phyloP scores from a whole-genome alignment of 140 eudicot genomes.

The Ambrosia hybrid region DNA sequence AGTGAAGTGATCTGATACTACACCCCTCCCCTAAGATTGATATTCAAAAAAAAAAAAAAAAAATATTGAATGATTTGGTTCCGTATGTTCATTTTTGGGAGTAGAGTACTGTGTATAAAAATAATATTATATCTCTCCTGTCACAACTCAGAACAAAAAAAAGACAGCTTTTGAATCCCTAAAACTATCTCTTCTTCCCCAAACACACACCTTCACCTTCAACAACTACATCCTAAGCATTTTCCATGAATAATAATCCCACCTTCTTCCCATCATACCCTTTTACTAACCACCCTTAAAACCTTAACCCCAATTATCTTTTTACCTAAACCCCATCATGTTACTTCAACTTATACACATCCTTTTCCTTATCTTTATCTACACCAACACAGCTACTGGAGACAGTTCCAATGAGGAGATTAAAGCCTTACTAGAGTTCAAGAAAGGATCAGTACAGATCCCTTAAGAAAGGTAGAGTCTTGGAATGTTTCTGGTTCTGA shows the following conservation, averaged over 20 bases:
- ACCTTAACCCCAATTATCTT: background rate
- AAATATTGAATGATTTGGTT: constrained; percentile 32
- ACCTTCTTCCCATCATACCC: background rate
- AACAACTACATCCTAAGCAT: too few relatives aligned
- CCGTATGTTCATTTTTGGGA: constrained; percentile 39
- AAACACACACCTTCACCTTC: background rate
- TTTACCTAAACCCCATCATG: background rate
- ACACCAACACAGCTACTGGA: too few relatives aligned
- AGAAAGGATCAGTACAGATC: constrained; percentile 74
- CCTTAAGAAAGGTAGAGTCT: constrained; percentile 42
- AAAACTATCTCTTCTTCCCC: background rate
- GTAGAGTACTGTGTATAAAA: constrained; percentile 20
- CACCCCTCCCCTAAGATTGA: too few relatives aligned
- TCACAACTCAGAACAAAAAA: constrained; percentile 19
- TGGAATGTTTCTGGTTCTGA: constrained; percentile 52
- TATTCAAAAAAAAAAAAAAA: background rate
- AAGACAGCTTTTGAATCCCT: constrained; percentile 42
- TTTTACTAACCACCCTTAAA: background rate
- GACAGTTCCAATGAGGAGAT: constrained; percentile 33
- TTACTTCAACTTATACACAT: constrained; percentile 20
- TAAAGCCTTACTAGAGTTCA: constrained; percentile 82
- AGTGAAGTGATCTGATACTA: too few relatives aligned
- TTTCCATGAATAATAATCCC: too few relatives aligned
- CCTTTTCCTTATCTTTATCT: constrained; percentile 22
- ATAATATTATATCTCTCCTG: background rate